Percentiles rank a stretch among this genome's conserved stretches.
Conservation (phyloP, 805 yeast species). For the Candida quercuum region DNA sequence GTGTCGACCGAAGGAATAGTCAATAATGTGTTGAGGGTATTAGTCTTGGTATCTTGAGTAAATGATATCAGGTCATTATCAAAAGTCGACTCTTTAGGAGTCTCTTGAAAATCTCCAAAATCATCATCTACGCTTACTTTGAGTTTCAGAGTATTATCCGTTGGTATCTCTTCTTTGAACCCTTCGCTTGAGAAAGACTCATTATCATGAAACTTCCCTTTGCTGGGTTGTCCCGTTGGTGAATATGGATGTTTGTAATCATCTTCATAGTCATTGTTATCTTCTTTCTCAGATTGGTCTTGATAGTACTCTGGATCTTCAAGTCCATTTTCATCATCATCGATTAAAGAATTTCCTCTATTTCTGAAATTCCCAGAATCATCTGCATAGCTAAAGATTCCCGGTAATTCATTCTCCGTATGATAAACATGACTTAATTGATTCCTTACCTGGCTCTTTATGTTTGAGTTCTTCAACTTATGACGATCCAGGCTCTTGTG, state of each 20-base stretch:
- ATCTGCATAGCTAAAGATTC: conserved; percentile 2
- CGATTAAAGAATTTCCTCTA: background rate
- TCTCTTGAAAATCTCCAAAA: conserved; percentile 30
- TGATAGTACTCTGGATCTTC: conserved; percentile 10
- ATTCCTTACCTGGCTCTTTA: conserved; percentile 12
- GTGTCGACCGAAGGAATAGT: background rate
- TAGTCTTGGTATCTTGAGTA: background rate
- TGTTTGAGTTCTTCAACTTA: conserved; percentile 13
- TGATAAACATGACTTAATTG: conserved; percentile 5
- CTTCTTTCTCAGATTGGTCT: too few species aligned
- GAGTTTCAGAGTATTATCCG: too few species aligned
- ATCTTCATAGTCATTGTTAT: conserved; percentile 7
- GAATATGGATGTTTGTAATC: conserved; percentile 6
- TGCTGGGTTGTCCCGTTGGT: conserved; percentile 6
- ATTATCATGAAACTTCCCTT: background rate
- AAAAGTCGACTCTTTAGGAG: background rate
- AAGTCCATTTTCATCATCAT: conserved; percentile 15
- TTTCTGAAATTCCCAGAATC: background rate
- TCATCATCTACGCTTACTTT: too few species aligned
- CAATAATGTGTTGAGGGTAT: background rate
- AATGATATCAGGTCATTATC: too few species aligned
- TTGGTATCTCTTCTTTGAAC: conserved; percentile 9
- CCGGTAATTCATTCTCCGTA: conserved; percentile 6
- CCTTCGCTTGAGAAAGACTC: conserved; percentile 11
- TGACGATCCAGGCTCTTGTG: conserved; percentile 10